These are phyloP conservation scores for Crithidia sp. DNA, from an alignment of 208 protist genomes.

Conservation along the genomic window DNA sequence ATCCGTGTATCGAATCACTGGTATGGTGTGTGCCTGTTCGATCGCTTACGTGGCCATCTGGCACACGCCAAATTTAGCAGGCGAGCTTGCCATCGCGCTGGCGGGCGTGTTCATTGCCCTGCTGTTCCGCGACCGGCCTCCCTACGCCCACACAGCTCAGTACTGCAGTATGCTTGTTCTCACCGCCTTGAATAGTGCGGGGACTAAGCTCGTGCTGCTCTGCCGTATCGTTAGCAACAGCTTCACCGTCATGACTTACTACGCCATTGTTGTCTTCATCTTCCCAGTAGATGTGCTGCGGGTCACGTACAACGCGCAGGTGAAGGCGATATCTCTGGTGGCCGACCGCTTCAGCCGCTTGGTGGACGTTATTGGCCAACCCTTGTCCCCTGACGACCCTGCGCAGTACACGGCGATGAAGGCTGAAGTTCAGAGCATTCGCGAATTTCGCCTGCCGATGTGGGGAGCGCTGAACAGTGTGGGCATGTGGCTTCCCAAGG, in stretches of 20 bases:
- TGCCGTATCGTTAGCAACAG: slow-evolving; percentile 51
- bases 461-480: slow-evolving; percentile 40
- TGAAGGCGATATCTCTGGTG: slow-evolving; percentile 34
- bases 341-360: slow-evolving; percentile 42
- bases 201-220: slow-evolving; percentile 31
- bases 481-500: slow-evolving; percentile 43
- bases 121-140: slow-evolving; percentile 33
- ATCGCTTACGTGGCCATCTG: slow-evolving; percentile 49
- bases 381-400: slow-evolving; percentile 15
- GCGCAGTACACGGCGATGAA: slow-evolving; percentile 15
- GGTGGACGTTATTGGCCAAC: slow-evolving; percentile 38
- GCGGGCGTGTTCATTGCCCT: slow-evolving; percentile 46
- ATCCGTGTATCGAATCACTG: slow-evolving; percentile 59
- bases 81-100: slow-evolving; percentile 36
- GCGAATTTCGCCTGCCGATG: slow-evolving; percentile 14
- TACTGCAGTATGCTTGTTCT: slow-evolving; percentile 54
- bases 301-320: slow-evolving; percentile 41
- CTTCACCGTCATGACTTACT: slow-evolving; percentile 71
- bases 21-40: slow-evolving; percentile 48
- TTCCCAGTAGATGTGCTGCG: slow-evolving; percentile 63
- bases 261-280: slow-evolving; percentile 68
- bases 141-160: slow-evolving; percentile 44
- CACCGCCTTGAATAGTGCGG: slow-evolving; percentile 33
- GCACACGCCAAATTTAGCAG: slow-evolving; percentile 30
- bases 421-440: slow-evolving; percentile 8